Conservation (phyloP, 257 asterid genomes). For the Schizonepeta tenuifolia region DNA sequence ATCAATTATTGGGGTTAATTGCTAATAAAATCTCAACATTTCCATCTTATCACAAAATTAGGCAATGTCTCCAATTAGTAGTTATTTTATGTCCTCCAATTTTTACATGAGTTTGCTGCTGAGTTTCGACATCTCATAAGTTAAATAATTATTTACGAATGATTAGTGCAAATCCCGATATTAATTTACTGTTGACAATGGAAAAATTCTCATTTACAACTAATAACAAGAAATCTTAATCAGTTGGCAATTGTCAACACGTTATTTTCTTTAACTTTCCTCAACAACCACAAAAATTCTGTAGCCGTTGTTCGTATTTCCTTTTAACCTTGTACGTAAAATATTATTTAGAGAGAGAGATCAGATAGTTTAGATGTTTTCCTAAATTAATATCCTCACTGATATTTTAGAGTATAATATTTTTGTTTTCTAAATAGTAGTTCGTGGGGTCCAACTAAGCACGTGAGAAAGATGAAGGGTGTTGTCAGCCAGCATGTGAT, state of each 20-base stretch:
- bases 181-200: not conserved
- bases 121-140: not conserved
- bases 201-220: slow-evolving; percentile 24
- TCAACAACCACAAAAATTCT: not conserved
- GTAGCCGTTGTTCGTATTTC: slow-evolving; percentile 29
- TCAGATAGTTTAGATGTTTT: slow-evolving; percentile 20
- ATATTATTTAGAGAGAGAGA: not conserved
- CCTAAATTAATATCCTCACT: slow-evolving; percentile 15
- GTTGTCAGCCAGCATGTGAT: slow-evolving; percentile 84
- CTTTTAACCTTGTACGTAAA: slow-evolving; percentile 21
- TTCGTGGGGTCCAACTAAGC: slow-evolving; percentile 75
- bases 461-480: slow-evolving; percentile 76
- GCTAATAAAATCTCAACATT: no score
- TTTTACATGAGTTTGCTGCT: no score
- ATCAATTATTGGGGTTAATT: no score
- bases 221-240: slow-evolving; percentile 30
- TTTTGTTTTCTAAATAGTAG: slow-evolving; percentile 1
- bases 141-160: not conserved
- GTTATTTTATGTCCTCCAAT: no score
- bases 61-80: no score
- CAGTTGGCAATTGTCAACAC: slow-evolving; percentile 17
- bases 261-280: slow-evolving; percentile 18
- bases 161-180: slow-evolving; percentile 29
- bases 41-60: no score
- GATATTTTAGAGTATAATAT: not conserved